Conservation (phyloP, 2,329 filamentous ascomycete species). For the Neoascochyta sp. region DNA sequence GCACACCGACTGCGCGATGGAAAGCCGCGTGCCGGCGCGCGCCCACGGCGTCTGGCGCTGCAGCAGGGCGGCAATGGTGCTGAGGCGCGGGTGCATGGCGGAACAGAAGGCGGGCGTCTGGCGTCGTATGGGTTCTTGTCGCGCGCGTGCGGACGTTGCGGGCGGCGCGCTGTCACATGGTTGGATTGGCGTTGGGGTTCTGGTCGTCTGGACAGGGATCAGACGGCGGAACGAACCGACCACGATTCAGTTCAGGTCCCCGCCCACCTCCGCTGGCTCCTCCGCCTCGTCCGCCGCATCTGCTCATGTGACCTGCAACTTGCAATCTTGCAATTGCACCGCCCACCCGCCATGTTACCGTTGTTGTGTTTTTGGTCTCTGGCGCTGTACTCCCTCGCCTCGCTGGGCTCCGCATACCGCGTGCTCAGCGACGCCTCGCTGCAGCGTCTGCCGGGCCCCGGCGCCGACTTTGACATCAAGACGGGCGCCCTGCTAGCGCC, state of each 20-base stretch:
- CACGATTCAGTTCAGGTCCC: no score
- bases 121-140: no score
- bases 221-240: no score
- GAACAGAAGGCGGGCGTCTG: no score
- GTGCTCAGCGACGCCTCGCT: constrained; percentile 73
- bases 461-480: constrained; percentile 75
- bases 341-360: constrained; percentile 13
- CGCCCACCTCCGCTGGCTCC: no score
- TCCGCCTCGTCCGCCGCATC: no score
- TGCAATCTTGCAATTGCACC: no score
- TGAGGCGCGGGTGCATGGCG: constrained; percentile 29
- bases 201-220: no score
- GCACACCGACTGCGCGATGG: constrained; percentile 20
- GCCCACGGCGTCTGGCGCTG: constrained; percentile 13
- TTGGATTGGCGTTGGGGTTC: no score
- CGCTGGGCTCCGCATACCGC: constrained; percentile 48
- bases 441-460: constrained; percentile 64
- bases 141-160: no score
- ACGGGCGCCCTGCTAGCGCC: constrained; percentile 75
- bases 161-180: no score
- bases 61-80: constrained; percentile 17
- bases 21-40: constrained; percentile 4
- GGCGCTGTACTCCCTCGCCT: constrained; percentile 22
- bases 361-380: constrained; percentile 19
- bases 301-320: no score